phyloP scores from a whole-genome alignment of 306 rosid genomes.

The Rosa chinensis region DNA sequence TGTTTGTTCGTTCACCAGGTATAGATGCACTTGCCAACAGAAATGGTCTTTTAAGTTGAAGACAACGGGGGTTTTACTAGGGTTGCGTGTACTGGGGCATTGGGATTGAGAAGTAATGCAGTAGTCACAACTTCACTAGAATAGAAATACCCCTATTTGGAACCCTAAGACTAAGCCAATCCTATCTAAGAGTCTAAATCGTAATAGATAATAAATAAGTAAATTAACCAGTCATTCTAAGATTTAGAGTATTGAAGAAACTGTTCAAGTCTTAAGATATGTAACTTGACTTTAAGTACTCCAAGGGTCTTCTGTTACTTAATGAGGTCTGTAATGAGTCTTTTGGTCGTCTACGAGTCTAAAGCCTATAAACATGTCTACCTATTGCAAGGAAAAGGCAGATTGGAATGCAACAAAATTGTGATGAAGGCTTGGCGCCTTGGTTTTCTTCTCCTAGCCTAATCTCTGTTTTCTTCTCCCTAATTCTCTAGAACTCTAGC shows the following conservation, averaged over 20 bases:
- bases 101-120: not conserved
- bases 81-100: not conserved
- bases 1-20: not conserved
- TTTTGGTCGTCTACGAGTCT: not conserved
- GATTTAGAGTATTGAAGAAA: not conserved
- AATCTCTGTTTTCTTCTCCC: not conserved
- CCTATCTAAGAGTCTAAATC: not conserved
- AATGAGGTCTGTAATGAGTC: not conserved
- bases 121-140: not conserved
- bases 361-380: not conserved
- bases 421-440: not conserved
- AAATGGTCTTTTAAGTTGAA: not conserved
- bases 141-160: not conserved
- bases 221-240: not conserved
- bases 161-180: not conserved
- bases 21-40: conserved; percentile 8
- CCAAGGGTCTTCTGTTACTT: not conserved
- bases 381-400: not conserved
- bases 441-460: not conserved
- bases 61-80: not conserved
- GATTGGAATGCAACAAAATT: not conserved
- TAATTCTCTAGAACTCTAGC: not conserved
- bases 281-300: not conserved
- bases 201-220: not conserved
- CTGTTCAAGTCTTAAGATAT: not conserved